phyloP scores from a whole-genome alignment of 2,329 filamentous ascomycete species.

The Pestalotiopsis sp. region DNA sequence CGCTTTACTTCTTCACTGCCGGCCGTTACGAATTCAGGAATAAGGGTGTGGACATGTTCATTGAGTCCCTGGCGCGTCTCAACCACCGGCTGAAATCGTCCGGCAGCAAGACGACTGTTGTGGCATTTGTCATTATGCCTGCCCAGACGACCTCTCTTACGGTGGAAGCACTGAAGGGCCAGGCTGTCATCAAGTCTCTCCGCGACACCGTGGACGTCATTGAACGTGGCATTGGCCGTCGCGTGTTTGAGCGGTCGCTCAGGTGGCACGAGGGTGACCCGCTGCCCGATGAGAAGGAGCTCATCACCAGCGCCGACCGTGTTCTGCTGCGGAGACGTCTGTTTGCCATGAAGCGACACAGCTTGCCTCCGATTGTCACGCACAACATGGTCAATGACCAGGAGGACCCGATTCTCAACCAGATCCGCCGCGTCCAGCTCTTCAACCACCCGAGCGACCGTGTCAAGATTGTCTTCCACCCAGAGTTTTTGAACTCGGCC shows the following conservation, averaged over 20 bases:
- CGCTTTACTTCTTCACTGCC: conserved; percentile 95
- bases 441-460: conserved; percentile 96
- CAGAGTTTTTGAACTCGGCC: conserved; percentile 93
- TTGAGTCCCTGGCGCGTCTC: conserved; percentile 89
- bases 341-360: conserved; percentile 94
- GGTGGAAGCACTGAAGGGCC: conserved; percentile 92
- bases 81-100: conserved; percentile 88
- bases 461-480: conserved; percentile 97
- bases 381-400: conserved; percentile 97
- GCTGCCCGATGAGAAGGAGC: conserved; percentile 93
- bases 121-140: conserved; percentile 98
- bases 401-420: conserved; percentile 93
- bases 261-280: conserved; percentile 95
- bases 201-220: conserved; percentile 92
- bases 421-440: conserved; percentile 91
- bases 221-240: conserved; percentile 87
- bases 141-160: conserved; percentile 94
- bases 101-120: conserved; percentile 89
- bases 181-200: conserved; percentile 95
- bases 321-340: conserved; percentile 88
- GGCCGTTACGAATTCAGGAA: conserved; percentile 98
- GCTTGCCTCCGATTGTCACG: conserved; percentile 91
- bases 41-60: conserved; percentile 99
- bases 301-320: conserved; percentile 89
- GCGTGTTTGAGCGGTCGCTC: conserved; percentile 91